Base-by-base conservation (phyloP, 1,139 yeast genomes). In the Schizosaccharomyces versatilis region DNA sequence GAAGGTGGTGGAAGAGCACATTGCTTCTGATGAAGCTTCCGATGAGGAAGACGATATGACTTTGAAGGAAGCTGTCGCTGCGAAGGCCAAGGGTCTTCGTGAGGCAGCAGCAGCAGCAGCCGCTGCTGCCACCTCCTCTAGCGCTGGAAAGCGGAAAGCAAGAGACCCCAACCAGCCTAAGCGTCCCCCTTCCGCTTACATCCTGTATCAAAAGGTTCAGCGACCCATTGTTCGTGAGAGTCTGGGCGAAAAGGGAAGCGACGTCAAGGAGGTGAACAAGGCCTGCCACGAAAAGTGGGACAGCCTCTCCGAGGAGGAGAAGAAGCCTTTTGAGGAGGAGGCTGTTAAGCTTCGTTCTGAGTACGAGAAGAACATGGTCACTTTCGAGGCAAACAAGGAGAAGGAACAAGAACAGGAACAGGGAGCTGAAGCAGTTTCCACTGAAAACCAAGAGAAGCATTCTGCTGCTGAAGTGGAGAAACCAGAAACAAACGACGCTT, bases 181-280 rank as follows among this genome's bases (percentile, higher is more conserved):
- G 66, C 73, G 74, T 69, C 78, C 72, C 69, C 70, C 83, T 64
- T 84, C 95, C 42, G 82, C 84, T 57, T 85, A 80, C 70, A 84
- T 85, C 68, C 81, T 88, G 47, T 85, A 78, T 76, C 78, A 78
- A 58, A 75, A 61, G 38, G 66, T 61, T 38, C 64, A 63, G 32
- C 65, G 70, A 9, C 61, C 62, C 48, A 53, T 58, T 36, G 61
- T 85, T 60, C 78, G 81, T 59, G 79, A 78, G 58, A 85, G 82
- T 60, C 75, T 93, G 65, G 72, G 70, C 58, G 69, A 71, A 54
- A 71, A 73, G 57, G 72, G 76, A 59, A 94, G 84, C 62, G 76
- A 84, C 70, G 83, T 93, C 52, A 80, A 78, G 62, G 80, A 80
- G 62, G 80, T 85, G 61, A 79, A 90, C 55, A 44, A 44, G 32